These are phyloP conservation scores for Pistacia vera DNA, from an alignment of 345 rosid genomes.

Conservation along the genomic window DNA sequence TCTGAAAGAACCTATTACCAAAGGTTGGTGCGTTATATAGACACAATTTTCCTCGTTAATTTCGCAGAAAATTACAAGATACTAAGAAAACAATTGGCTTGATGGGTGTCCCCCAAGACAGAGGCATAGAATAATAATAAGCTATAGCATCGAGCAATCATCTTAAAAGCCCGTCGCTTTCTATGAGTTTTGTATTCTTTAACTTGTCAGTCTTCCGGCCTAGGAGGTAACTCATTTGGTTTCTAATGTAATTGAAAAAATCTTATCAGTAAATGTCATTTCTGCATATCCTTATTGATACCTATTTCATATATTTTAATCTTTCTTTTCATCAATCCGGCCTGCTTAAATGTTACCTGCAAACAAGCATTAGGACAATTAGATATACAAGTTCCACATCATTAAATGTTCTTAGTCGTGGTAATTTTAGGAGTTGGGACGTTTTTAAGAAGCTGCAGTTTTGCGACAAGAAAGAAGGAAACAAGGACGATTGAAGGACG, in stretches of 20 bases:
- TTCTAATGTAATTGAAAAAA: not conserved
- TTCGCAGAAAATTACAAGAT: not conserved
- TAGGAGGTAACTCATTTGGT: constrained; percentile 2
- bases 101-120: constrained; percentile 12
- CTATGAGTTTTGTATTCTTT: constrained; percentile 4
- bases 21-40: constrained; percentile 16
- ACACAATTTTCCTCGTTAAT: not conserved
- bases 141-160: constrained; percentile 22
- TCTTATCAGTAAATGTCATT: constrained; percentile 9
- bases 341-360: too few relatives aligned
- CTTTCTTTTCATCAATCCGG: not conserved
- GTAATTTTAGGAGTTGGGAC: too few relatives aligned
- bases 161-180: not conserved
- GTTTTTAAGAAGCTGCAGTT: too few relatives aligned
- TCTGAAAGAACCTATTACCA: constrained; percentile 38
- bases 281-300: constrained; percentile 11
- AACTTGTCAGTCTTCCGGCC: constrained; percentile 14
- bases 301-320: not conserved
- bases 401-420: too few relatives aligned
- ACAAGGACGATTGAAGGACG: too few relatives aligned
- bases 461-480: too few relatives aligned
- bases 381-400: too few relatives aligned
- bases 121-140: constrained; percentile 1
- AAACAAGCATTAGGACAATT: too few relatives aligned
- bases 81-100: not conserved